These are phyloP conservation scores for Ceratobasidium papillatum DNA, from an alignment of 1,284 basidiomycete species.

Conservation along the genomic window DNA sequence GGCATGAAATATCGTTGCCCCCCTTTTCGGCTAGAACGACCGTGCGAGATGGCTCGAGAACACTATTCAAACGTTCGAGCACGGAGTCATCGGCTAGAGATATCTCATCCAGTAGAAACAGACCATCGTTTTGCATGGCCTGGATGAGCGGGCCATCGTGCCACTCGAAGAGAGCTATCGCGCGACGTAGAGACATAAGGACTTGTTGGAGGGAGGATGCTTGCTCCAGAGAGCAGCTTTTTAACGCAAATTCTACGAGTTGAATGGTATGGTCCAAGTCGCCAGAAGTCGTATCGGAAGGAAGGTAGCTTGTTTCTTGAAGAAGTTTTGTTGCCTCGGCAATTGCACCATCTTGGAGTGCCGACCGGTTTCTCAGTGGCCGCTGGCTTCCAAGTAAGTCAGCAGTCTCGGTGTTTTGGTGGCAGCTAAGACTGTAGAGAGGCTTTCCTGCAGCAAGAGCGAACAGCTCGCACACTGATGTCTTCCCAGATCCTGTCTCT, in stretches of 20 bases:
- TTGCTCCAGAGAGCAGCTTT: conserved; percentile 21
- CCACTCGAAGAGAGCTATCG: conserved; percentile 93
- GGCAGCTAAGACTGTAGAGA: conserved; percentile 89
- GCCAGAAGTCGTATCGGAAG: background rate
- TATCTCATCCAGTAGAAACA: conserved; percentile 96
- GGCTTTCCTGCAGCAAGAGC: conserved; percentile 71
- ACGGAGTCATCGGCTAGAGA: conserved; percentile 99
- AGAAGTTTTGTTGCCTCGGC: conserved; percentile 49
- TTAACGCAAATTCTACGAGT: conserved; percentile 42
- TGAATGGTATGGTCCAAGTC: conserved; percentile 45
- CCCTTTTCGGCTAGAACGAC: conserved; percentile 95
- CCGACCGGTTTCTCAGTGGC: conserved; percentile 84
- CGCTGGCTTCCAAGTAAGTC: conserved; percentile 95
- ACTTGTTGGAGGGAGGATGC: conserved; percentile 49
- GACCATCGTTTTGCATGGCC: conserved; percentile 87
- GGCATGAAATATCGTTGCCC: conserved; percentile 74
- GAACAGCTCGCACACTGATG: conserved; percentile 93
- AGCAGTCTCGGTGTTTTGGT: conserved; percentile 99
- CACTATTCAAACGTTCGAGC: conserved; percentile 95
- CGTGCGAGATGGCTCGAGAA: conserved; percentile 89
- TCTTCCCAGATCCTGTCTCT: conserved; percentile 98
- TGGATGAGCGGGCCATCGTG: conserved; percentile 93
- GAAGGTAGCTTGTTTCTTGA: conserved; percentile 20
- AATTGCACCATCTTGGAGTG: conserved; percentile 52
- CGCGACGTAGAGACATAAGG: conserved; percentile 55